These are phyloP conservation scores for Cladochytrium replicatum DNA, from an alignment of 192 early-diverging fungal species.

Conservation along the genomic window DNA sequence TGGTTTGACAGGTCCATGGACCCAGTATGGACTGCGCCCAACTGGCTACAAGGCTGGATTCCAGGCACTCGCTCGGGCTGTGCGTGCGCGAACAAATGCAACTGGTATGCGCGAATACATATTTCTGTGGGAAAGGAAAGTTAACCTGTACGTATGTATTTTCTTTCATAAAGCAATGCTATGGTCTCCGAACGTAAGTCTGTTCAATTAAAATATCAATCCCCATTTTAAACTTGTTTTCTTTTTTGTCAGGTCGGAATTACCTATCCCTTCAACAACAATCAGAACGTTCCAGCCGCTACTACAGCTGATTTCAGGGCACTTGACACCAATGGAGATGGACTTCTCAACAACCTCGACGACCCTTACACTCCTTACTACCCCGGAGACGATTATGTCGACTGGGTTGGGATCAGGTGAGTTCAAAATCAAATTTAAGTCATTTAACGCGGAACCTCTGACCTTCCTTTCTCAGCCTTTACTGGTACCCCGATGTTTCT, in stretches of 20 bases:
- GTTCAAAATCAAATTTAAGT: not conserved
- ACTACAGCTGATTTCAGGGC: conserved; percentile 7
- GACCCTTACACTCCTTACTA: conserved; percentile 32
- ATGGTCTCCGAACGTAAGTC: conserved; percentile 39
- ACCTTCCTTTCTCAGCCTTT: not conserved
- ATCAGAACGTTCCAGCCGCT: not conserved
- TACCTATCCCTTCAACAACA: conserved; percentile 24
- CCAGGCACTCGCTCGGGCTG: conserved; percentile 15
- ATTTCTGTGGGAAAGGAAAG: not conserved
- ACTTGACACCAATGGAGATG: conserved; percentile 30
- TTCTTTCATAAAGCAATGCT: conserved; percentile 24
- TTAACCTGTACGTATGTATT: too few relatives aligned
- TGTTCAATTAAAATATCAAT: too few relatives aligned
- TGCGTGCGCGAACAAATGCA: conserved; percentile 29
- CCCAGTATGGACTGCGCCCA: conserved; percentile 20
- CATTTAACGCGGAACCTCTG: not conserved
- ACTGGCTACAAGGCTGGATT: conserved; percentile 13
- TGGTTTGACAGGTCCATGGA: conserved; percentile 15
- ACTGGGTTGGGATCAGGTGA: conserved; percentile 25
- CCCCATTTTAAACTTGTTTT: too few relatives aligned
- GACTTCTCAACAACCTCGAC: conserved; percentile 15
- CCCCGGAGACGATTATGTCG: conserved; percentile 30
- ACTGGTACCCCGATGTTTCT: not conserved
- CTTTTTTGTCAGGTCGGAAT: too few relatives aligned
- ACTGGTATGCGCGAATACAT: conserved; percentile 15